Evolutionary conservation across 805 yeast species (phyloP), one percentile per base, ranked within the genome.

Genomic region (Metschnikowia continentalis): DNA sequence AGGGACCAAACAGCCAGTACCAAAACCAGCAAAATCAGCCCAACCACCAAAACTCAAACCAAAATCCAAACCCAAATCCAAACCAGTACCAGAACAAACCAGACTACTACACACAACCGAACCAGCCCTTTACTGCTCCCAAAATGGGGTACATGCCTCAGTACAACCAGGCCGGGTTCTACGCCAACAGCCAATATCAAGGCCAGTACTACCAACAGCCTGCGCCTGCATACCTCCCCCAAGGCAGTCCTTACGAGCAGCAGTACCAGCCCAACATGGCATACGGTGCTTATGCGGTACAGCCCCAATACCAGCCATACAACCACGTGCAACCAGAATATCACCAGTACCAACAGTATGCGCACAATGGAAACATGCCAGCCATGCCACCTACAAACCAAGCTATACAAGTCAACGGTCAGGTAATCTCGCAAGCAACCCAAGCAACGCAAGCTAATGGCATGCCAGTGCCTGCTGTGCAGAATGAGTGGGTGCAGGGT

Each of bases 251-350:
- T 32, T 40, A 38, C 48, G 42, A 23, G 30, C 54, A 37, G 40
- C 32, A 48, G 38, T 55, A 44, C 50, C 55, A 42, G 54, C 61
- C 46, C 55, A 42, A 42, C 22, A 20, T 42, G 36, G 32, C 38
- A 14, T 42, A 33, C 32, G 30, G 37, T 8, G 19, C 37, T 17
- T 33, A 42, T 22, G 38, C 20, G n/a, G 30, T 15, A 8, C 46
- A 33, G 20, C 58, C 42, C 47, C 43, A 44, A 39, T 44, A 53
- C 30, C 55, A 54, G 43, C 60, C 48, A 15, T 47, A 42, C 46
- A 56, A 17, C 60, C 45, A 20, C 15, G 26, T 26, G 19, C 39
- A 33, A 3, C 30, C 37, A 19, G 38, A 33, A n/a, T 42, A 23
- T 17, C 23, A 40, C 6, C 42, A 46, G 10, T 20, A 48, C 20